These are phyloP conservation scores for Aspergillus persii DNA, from an alignment of 2,329 filamentous ascomycete species.

Conservation along the genomic window DNA sequence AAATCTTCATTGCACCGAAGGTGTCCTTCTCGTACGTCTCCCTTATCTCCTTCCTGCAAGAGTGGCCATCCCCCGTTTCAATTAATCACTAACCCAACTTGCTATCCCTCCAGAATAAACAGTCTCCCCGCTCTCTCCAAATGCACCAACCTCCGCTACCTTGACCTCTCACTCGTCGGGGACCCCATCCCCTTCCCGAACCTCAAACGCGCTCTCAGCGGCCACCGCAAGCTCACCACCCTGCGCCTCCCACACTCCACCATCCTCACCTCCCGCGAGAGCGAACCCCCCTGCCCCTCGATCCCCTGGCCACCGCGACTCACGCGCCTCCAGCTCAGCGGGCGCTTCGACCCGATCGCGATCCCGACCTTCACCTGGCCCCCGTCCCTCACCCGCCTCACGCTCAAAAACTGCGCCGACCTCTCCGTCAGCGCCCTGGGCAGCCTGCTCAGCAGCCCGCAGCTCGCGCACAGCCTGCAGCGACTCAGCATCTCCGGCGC, in stretches of 20 bases:
- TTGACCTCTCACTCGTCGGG: slow-evolving; percentile 55
- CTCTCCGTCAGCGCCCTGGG: slow-evolving; percentile 23
- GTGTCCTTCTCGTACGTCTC: slow-evolving; percentile 54
- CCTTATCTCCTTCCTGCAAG: background rate
- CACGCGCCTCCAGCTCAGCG: slow-evolving; percentile 24
- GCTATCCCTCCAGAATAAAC: slow-evolving; percentile 41
- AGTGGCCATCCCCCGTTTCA: background rate
- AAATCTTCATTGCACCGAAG: slow-evolving; percentile 58
- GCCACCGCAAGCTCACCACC: slow-evolving; percentile 44
- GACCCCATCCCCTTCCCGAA: slow-evolving; percentile 50
- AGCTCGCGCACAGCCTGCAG: slow-evolving; percentile 19
- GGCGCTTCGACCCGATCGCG: slow-evolving; percentile 16
- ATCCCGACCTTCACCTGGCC: slow-evolving; percentile 30
- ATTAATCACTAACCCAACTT: background rate
- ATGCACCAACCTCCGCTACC: slow-evolving; percentile 47
- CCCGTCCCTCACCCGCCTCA: slow-evolving; percentile 23
- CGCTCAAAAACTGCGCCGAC: slow-evolving; percentile 24
- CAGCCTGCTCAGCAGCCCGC: slow-evolving; percentile 23
- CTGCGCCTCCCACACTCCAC: slow-evolving; percentile 45
- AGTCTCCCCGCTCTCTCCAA: slow-evolving; percentile 58
- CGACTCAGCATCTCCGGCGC: slow-evolving; percentile 24
- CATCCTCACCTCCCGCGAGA: slow-evolving; percentile 13
- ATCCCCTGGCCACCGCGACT: slow-evolving; percentile 28
- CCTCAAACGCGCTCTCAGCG: slow-evolving; percentile 52
- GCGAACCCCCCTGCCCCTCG: slow-evolving; percentile 7